A percentile compares a stretch with the other conserved stretches of the same genome.
Conservation (phyloP, 441 rosid genomes). For the Theobroma grandiflorum region DNA sequence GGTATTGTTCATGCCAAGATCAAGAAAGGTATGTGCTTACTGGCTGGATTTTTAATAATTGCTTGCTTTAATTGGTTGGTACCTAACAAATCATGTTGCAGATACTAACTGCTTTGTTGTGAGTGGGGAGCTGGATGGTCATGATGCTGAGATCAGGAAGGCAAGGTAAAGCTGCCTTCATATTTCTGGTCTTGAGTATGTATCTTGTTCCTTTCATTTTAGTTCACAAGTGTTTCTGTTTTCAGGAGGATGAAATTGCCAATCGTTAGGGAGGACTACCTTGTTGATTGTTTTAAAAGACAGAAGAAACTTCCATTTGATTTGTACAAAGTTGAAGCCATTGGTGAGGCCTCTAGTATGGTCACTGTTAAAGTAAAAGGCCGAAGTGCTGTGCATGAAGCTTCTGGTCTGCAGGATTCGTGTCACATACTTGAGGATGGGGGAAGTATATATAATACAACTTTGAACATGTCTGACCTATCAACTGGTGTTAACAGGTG, state of each 20-base stretch:
- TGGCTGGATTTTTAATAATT: slow-evolving; percentile 17
- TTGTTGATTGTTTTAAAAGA: slow-evolving; percentile 78
- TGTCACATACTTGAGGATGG: slow-evolving; percentile 97
- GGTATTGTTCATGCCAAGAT: slow-evolving; percentile 75
- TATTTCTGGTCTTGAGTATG: slow-evolving; percentile 28
- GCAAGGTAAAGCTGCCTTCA: slow-evolving; percentile 69
- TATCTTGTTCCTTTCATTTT: slow-evolving; percentile 28
- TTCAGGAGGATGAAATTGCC: slow-evolving; percentile 91
- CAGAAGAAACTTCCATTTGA: slow-evolving; percentile 86
- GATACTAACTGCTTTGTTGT: slow-evolving; percentile 87
- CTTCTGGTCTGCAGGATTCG: slow-evolving; percentile 89
- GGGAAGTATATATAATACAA: slow-evolving; percentile 87
- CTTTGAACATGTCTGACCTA: slow-evolving; percentile 93
- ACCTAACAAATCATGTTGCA: slow-evolving; percentile 48
- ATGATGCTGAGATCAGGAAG: slow-evolving; percentile 71
- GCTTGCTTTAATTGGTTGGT: slow-evolving; percentile 30
- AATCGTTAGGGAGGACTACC: slow-evolving; percentile 82
- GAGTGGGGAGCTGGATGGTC: slow-evolving; percentile 61
- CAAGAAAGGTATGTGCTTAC: slow-evolving; percentile 65
- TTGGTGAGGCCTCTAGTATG: slow-evolving; percentile 63
- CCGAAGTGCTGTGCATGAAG: slow-evolving; percentile 93
- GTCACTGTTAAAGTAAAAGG: slow-evolving; percentile 97
- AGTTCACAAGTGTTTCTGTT: slow-evolving; percentile 35
- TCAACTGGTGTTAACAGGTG: slow-evolving; percentile 94
- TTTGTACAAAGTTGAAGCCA: slow-evolving; percentile 74